These are phyloP conservation scores for Trichoderma reesei DNA, from an alignment of 495 filamentous ascomycete genomes.

Conservation along the genomic window DNA sequence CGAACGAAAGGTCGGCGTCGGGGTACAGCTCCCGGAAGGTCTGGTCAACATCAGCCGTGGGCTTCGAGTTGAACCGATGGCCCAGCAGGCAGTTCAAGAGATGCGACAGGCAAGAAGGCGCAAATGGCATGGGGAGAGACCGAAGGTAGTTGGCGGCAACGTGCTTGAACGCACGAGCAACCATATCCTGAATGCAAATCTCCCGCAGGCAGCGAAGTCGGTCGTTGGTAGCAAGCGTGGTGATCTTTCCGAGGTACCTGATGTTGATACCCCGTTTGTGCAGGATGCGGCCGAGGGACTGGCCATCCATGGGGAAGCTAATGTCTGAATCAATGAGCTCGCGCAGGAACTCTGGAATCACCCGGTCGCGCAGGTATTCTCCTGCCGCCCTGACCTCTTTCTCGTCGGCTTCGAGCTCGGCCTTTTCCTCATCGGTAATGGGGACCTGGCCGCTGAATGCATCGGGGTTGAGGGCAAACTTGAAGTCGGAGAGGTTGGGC, in stretches of 20 bases:
- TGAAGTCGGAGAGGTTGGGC: conserved; percentile 79
- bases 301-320: conserved; percentile 95
- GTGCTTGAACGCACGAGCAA: conserved; percentile 90
- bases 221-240: conserved; percentile 54
- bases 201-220: conserved; percentile 67
- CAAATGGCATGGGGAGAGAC: conserved; percentile 67
- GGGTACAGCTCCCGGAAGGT: conserved; percentile 62
- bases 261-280: conserved; percentile 98
- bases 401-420: conserved; percentile 76
- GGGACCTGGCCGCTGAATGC: conserved; percentile 88
- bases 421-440: conserved; percentile 82
- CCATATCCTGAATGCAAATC: conserved; percentile 82
- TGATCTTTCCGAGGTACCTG: conserved; percentile 83
- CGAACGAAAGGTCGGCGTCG: conserved; percentile 75
- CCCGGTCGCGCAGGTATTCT: conserved; percentile 59
- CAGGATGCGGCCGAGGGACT: conserved; percentile 76
- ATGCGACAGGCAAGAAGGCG: conserved; percentile 69
- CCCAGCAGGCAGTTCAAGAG: conserved; percentile 93
- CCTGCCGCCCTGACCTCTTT: conserved; percentile 78
- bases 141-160: conserved; percentile 69
- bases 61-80: conserved; percentile 60
- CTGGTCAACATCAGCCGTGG: conserved; percentile 67
- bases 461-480: conserved; percentile 87
- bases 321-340: conserved; percentile 89
- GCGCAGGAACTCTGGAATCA: conserved; percentile 62